phyloP scores from a whole-genome alignment of 331 rosid genomes.

The Telfairia occidentalis region DNA sequence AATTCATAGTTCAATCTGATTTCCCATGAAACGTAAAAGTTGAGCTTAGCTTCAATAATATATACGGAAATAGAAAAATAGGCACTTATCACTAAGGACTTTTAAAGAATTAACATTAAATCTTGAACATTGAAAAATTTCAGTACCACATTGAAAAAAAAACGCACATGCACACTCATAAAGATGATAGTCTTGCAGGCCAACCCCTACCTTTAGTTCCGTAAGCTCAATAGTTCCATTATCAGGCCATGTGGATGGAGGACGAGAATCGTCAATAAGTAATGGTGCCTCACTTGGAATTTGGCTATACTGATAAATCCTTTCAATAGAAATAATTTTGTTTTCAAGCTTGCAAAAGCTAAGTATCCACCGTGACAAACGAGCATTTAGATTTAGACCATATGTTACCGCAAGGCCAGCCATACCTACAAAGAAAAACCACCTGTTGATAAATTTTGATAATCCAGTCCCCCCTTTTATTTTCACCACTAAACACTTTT shows the following conservation, averaged over 20 bases:
- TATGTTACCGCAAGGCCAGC: slow-evolving; percentile 95
- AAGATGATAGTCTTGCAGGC: neutral
- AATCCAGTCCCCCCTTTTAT: neutral
- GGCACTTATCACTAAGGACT: neutral
- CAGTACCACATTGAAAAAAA: neutral
- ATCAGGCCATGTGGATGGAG: slow-evolving; percentile 74
- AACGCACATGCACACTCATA: neutral
- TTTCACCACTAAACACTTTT: neutral
- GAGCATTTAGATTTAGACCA: slow-evolving; percentile 77
- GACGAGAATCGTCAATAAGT: slow-evolving; percentile 54
- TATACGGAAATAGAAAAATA: neutral
- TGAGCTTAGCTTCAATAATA: neutral
- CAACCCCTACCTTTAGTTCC: slow-evolving; percentile 53
- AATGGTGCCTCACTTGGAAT: slow-evolving; percentile 69
- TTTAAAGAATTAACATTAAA: neutral
- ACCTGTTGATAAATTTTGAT: slow-evolving; percentile 12
- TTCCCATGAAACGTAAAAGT: neutral
- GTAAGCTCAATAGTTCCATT: slow-evolving; percentile 61
- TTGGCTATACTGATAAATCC: slow-evolving; percentile 92
- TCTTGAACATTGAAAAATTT: neutral
- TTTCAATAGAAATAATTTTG: slow-evolving; percentile 90
- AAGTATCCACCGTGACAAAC: slow-evolving; percentile 86
- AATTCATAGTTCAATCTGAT: neutral
- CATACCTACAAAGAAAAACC: slow-evolving; percentile 56
- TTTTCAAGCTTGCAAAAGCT: slow-evolving; percentile 98